Evolutionary conservation across 495 filamentous ascomycete species (phyloP), one percentile per base, ranked within the genome.

Genomic region (Staphylotrichum tortipilum): DNA sequence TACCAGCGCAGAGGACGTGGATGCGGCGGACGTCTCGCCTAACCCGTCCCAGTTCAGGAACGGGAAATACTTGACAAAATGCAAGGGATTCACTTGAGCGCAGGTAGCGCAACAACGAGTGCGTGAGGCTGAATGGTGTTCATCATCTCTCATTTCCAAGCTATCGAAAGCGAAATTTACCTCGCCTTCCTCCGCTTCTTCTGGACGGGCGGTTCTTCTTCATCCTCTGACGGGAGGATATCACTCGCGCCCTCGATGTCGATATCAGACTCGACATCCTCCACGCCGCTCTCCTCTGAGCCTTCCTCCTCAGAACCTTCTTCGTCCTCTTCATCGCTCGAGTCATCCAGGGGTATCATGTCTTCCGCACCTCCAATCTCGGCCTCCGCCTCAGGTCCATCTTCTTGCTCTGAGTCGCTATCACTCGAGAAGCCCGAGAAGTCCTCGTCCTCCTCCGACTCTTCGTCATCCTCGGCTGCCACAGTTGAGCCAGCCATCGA

Each of bases 371-470:
- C 65, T 31, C 44, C 61, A 19, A 50, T 58, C 23, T 61, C 58
- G 41, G 62, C 63, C 23, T 60, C 59, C 26, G 57, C 55, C 21
- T 57, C 66, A 22, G 67, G 58, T 34, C 66, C 67, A 10, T 69
- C 71, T 35, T 63, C 67, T 7, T 55, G 63, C 18, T 70, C 59
- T 12, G 60, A 69, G 24, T 67, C 70, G 23, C 69, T 73, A 50
- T 74, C 76, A 49, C 70, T 74, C 19, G 62, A 67, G 47, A 79
- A 79, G 12, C 76, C 78, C n/a, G 73, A 66, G 44, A 80, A 75
- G 19, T 56, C 47, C 5, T 58, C 63, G 30, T 59, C 58, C n/a
- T 60, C 59, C 21, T 58, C 53, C 4, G 46, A 58, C 17, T 57
- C 50, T 22, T 55, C 53, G 6, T 51, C 57, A 8, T 62, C 58